Conservation (phyloP, 75 land plant genomes). For the Azolla pinnata region DNA sequence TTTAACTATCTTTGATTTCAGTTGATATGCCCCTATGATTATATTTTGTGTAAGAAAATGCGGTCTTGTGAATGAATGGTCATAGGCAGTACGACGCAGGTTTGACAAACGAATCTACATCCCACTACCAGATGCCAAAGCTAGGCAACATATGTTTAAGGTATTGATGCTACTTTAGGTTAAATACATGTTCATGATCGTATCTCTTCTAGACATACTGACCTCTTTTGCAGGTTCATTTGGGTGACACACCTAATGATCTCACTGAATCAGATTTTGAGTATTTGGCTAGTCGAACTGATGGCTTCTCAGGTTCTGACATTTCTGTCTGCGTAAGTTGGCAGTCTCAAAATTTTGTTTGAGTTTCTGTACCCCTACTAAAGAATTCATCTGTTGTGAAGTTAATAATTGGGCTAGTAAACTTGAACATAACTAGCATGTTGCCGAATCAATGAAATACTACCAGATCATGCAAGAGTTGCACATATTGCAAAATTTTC, state of each 20-base stretch:
- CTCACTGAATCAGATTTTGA: slow-evolving; percentile 88
- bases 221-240: slow-evolving; percentile 56
- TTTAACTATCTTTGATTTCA: no score
- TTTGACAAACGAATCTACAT: slow-evolving; percentile 98
- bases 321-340: slow-evolving; percentile 83
- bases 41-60: neutral
- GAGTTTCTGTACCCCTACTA: neutral
- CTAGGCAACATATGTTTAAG: slow-evolving; percentile 98
- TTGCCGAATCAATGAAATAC: no score
- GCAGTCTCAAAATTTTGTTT: neutral
- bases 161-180: slow-evolving; percentile 19
- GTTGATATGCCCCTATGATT: no score
- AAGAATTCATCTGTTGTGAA: no score
- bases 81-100: slow-evolving; percentile 76
- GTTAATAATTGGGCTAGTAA: no score
- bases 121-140: slow-evolving; percentile 91
- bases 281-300: slow-evolving; percentile 64
- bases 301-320: slow-evolving; percentile 95
- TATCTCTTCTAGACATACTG: neutral
- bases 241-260: slow-evolving; percentile 89
- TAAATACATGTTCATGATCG: neutral
- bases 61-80: neutral
- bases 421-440: no score
- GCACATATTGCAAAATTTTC: no score
- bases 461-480: no score